phyloP scores from a whole-genome alignment of 208 protist genomes.

The Acanthamoeba lenticulata region DNA sequence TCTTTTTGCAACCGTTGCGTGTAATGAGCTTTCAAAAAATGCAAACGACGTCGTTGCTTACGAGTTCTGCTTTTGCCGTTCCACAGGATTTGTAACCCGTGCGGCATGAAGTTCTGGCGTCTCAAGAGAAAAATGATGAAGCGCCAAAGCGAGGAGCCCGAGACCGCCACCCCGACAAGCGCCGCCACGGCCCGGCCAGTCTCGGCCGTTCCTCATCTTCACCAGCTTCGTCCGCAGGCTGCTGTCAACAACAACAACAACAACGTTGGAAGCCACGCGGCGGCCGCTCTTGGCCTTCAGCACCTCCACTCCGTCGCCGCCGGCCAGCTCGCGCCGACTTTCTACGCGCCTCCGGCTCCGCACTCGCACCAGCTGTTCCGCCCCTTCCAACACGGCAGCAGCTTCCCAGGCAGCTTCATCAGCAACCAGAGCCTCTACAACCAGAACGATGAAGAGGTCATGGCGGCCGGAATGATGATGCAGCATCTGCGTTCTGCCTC shows the following conservation, averaged over 20 bases:
- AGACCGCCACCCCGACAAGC: not conserved
- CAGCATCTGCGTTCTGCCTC: not conserved
- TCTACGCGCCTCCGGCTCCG: not conserved
- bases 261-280: not conserved
- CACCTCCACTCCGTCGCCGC: not conserved
- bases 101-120: constrained; percentile 9
- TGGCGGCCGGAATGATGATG: not conserved
- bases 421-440: not conserved
- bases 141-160: not conserved
- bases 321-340: not conserved
- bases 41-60: not conserved
- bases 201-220: not conserved
- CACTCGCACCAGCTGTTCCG: not conserved
- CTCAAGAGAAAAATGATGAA: constrained; percentile 15
- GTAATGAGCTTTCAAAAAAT: not conserved
- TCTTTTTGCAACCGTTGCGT: not conserved
- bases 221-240: not conserved
- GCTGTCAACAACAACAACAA: not conserved
- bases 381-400: not conserved
- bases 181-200: not conserved
- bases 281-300: not conserved
- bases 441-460: constrained; percentile 8
- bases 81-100: not conserved
- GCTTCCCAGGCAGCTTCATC: not conserved
- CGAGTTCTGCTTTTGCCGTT: not conserved